These are phyloP conservation scores for Cnidoscolus chayamansa DNA, from an alignment of 441 rosid genomes.

Conservation along the genomic window DNA sequence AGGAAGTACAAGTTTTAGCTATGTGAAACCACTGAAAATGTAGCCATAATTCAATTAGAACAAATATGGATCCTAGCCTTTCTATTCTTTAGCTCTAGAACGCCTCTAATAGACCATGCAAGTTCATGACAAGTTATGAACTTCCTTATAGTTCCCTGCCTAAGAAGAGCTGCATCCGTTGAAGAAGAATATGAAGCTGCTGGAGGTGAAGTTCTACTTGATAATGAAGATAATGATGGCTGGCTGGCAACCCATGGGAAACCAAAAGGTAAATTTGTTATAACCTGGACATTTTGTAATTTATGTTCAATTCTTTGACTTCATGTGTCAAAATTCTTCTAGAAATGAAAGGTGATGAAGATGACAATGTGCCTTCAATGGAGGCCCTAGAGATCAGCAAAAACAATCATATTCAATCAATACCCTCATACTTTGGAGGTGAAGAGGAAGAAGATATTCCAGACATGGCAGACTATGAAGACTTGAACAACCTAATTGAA, in stretches of 20 bases:
- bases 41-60: neutral
- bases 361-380: constrained; percentile 89
- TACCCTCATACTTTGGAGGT: constrained; percentile 75
- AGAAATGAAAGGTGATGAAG: constrained; percentile 66
- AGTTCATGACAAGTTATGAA: constrained; percentile 11
- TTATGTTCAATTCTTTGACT: constrained; percentile 11
- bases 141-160: constrained; percentile 69
- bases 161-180: constrained; percentile 85
- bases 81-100: neutral
- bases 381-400: constrained; percentile 65
- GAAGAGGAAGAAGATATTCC: constrained; percentile 92
- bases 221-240: constrained; percentile 92
- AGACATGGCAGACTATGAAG: constrained; percentile 87
- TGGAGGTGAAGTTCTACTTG: constrained; percentile 92
- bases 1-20: neutral
- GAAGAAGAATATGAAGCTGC: constrained; percentile 95
- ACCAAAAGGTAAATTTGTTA: constrained; percentile 58
- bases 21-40: neutral
- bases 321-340: constrained; percentile 8
- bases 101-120: neutral
- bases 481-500: constrained; percentile 63
- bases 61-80: neutral
- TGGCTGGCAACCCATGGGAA: constrained; percentile 98
- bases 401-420: constrained; percentile 51
- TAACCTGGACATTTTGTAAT: constrained; percentile 3